Base-by-base conservation (phyloP, 192 early-diverging fungal species). In the Backusella luteola region DNA sequence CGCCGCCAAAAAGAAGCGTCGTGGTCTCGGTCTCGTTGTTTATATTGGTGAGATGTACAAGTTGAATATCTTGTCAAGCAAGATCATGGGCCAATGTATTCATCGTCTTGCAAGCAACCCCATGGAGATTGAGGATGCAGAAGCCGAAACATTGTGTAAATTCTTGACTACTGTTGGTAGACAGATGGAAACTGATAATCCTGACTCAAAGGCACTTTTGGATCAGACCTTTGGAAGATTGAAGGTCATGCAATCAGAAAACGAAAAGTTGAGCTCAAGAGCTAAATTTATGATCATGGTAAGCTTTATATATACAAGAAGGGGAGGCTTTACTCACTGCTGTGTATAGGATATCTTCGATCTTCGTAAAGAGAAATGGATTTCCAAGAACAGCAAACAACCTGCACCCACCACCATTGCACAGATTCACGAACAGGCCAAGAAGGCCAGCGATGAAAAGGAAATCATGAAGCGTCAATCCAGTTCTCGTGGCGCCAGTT, bases 21-120 rank as follows among this genome's bases (percentile, higher is more conserved):
- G 94, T 32, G 94, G 94, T 32, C 92, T 99, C 67, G 97, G 97
- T 73, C 90, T 99, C 81, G 93, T 97, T 17, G 84, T 88, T 53
- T 98, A 99, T 79, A 96, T 99, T 74, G 96, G 98, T 75, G 96
- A 99, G 83, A 89, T 99, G 59, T 99, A 95, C 91, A 93, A 95
- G 82, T 81, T 92, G 53, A 83, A 86, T 44, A 94, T 99, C 86
- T 88, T 99, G 78, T 94, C 96, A 6, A 93, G 96, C 75, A 94
- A 94, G 85, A 96, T 99, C 67, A 99, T 99, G 91, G 94, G 96
- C 79, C 87, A 89, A 77, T 99, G 98, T 81, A 86, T 99, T 76
- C 87, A 87, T 69, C 90, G 91, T 66, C 90, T 99, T 73, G 84
- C 97, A 77, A 78, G 80, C 63, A 90, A 89, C 80, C 85, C 90